Base-by-base conservation (phyloP, 2,329 filamentous ascomycete genomes). In the Periconia sp. region DNA sequence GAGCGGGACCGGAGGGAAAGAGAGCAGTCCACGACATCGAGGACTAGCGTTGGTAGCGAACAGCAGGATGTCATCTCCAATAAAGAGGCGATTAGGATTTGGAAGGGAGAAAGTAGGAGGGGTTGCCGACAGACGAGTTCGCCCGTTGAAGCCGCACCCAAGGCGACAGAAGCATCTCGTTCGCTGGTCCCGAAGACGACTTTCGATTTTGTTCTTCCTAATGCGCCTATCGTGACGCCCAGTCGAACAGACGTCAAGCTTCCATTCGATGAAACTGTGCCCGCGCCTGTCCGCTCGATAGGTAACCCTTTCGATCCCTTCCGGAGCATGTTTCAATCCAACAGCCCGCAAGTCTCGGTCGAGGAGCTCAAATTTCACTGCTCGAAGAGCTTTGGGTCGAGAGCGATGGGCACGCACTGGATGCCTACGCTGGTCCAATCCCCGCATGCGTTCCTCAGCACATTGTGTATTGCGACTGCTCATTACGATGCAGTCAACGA, bases 391-490 rank as follows among this genome's bases (percentile, higher is more conserved):
- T 71, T 69, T 30, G 68, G 68, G 6, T 69, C 66, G 1, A 46
- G 41, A 15, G 59, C 57, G 8, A 61, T 71, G 52, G 66, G 65
- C 6, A 38, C 23, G 26, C 34, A 61, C 18, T 71, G 68, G 68
- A 63, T 70, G 21, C 66, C 66, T 1, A 57, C 60, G 12, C 60
- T 69, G 4, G 56, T 70, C 22, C 54, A 56, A 10, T 47, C 61
- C 7, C 53, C 61, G 9, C 66, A 69, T 16, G 62, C 68, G 1
- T 72, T 68, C 31, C 59, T 72, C 3, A 70, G 68, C 29, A 71
- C 68, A 0, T 50, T 72, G 9, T 65, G 61, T 40, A 56, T 68
- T 24, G 63, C 68, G 6, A 62, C 67, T 1, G 57, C 62, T 6
- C 63, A 71, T 32, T 41, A 59, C 10, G 68, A 71, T 37, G 62